A percentile compares a stretch with the other conserved stretches of the same genome.
These are phyloP conservation scores for Coemansia sp. DNA, from an alignment of 192 early-diverging fungal species.

Conservation along the genomic window DNA sequence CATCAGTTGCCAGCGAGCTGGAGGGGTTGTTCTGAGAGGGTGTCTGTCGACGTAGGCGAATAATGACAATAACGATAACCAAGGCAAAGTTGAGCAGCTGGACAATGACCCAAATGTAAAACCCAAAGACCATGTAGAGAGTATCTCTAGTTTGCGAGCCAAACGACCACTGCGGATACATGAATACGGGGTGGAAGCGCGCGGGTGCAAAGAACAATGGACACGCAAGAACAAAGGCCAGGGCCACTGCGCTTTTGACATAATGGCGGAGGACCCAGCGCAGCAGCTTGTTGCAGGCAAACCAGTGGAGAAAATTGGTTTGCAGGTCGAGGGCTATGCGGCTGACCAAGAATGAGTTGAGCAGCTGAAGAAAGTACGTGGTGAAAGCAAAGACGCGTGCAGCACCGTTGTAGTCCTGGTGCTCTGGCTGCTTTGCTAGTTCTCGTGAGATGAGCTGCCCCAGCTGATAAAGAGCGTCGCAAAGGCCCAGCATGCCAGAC, in stretches of 20 bases:
- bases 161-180: conserved; percentile 45
- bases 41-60: conserved; percentile 17
- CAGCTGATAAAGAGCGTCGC: conserved; percentile 40
- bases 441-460: conserved; percentile 36
- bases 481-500: conserved; percentile 40
- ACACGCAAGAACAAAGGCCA: conserved; percentile 23
- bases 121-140: conserved; percentile 31
- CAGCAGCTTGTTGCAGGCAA: conserved; percentile 22
- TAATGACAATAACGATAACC: conserved; percentile 28
- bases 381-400: conserved; percentile 40
- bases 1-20: conserved; percentile 27
- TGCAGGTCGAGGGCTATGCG: conserved; percentile 47
- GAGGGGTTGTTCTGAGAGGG: conserved; percentile 19
- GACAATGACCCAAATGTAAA: conserved; percentile 36
- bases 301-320: conserved; percentile 43
- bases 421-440: conserved; percentile 17
- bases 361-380: conserved; percentile 37
- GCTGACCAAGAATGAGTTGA: conserved; percentile 37
- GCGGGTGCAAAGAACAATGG: conserved; percentile 38
- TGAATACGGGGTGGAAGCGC: conserved; percentile 24
- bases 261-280: conserved; percentile 42
- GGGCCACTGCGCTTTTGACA: conserved; percentile 8
- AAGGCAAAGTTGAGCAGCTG: conserved; percentile 41
- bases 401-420: conserved; percentile 11
- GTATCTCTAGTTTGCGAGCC: conserved; percentile 23